Conservation (phyloP, 768 basidiomycete species). For the Nidula microcarpa region DNA sequence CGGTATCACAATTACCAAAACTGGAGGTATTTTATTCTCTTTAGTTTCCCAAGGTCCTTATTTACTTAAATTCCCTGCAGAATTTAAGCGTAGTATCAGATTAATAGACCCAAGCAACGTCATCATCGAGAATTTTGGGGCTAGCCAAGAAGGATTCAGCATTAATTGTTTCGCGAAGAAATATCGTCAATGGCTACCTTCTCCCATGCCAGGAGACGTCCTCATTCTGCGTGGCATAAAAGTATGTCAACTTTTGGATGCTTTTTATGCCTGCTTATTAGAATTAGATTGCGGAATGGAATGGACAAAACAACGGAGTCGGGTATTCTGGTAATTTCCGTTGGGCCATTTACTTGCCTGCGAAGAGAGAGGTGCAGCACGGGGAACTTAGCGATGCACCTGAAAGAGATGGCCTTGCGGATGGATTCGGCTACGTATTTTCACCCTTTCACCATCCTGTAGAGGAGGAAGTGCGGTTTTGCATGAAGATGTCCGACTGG, state of each 20-base stretch:
- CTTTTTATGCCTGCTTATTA: background rate
- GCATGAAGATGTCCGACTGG: constrained; percentile 43
- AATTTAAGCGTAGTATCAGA: constrained; percentile 38
- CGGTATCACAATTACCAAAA: background rate
- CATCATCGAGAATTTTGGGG: constrained; percentile 17
- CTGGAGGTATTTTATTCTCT: background rate
- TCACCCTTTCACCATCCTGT: constrained; percentile 43
- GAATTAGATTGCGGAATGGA: constrained; percentile 26
- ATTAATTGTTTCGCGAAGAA: constrained; percentile 52
- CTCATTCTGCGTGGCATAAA: constrained; percentile 48
- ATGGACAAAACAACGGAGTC: constrained; percentile 27
- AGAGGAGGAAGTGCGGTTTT: constrained; percentile 38
- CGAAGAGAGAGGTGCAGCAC: constrained; percentile 30
- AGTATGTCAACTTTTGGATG: constrained; percentile 24
- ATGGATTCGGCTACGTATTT: constrained; percentile 34
- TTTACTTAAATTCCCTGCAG: constrained; percentile 22
- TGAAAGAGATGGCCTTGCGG: constrained; percentile 23
- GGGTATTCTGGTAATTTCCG: constrained; percentile 44
- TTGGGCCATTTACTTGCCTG: constrained; percentile 54
- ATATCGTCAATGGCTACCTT: constrained; percentile 48
- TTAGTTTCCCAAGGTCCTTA: background rate
- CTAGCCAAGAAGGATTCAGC: constrained; percentile 16
- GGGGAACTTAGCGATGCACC: constrained; percentile 34
- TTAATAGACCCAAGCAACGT: constrained; percentile 52
- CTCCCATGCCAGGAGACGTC: constrained; percentile 42